Conservation (phyloP, 1,139 yeast genomes). For the Wickerhamiella pararugosa region DNA sequence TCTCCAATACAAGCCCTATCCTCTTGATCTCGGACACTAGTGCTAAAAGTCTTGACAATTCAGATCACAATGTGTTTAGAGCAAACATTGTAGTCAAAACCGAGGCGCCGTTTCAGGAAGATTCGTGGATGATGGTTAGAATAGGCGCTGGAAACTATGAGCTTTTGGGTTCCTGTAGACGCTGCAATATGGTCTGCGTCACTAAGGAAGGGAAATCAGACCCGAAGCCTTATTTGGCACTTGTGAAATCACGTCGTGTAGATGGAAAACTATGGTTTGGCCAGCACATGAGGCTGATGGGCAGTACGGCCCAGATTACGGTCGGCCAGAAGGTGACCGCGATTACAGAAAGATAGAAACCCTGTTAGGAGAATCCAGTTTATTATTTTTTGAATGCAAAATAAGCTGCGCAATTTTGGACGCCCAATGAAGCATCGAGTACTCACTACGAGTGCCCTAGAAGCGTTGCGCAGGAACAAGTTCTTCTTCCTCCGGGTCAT, state of each 20-base stretch:
- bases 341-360: neutral
- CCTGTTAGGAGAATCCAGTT: neutral
- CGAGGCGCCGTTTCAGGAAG: conserved; percentile 25
- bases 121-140: conserved; percentile 21
- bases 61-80: conserved; percentile 22
- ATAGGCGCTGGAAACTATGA: neutral
- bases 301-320: neutral
- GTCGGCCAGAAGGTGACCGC: conserved; percentile 5
- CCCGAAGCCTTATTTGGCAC: conserved; percentile 23
- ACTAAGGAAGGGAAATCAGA: conserved; percentile 26
- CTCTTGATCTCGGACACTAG: conserved; percentile 24
- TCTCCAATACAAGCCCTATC: conserved; percentile 29
- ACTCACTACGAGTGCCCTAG: neutral
- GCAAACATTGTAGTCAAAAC: conserved; percentile 24
- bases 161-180: conserved; percentile 24
- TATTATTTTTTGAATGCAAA: neutral
- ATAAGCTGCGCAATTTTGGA: neutral
- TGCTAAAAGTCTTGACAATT: conserved; percentile 17
- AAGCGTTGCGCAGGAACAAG: neutral
- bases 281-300: conserved; percentile 10
- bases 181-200: conserved; percentile 32
- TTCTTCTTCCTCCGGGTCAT: conserved; percentile 3
- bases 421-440: neutral
- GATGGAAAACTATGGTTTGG: conserved; percentile 16
- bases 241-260: conserved; percentile 18